These are phyloP conservation scores for Aphanomyces cochlioides DNA, from an alignment of 352 stramenopile species.

Conservation along the genomic window DNA sequence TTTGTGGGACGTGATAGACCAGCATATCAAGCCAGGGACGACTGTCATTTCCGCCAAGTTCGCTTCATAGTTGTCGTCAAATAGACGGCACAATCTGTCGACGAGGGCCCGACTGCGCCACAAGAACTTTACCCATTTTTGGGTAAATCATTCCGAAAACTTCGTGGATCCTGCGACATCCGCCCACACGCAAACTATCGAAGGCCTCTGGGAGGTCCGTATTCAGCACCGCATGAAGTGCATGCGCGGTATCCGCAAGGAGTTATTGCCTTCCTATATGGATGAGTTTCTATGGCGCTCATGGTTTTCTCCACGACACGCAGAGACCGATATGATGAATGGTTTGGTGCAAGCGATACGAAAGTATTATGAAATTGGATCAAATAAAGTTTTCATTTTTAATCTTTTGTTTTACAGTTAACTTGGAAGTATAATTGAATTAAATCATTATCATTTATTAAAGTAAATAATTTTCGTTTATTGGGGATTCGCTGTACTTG, in stretches of 20 bases:
- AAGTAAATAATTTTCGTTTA: no score
- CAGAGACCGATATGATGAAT: not conserved
- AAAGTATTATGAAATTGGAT: not conserved
- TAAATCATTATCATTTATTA: no score
- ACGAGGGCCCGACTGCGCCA: constrained; percentile 26
- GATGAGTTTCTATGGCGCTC: constrained; percentile 2
- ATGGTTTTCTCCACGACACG: not conserved
- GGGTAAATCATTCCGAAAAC: not conserved
- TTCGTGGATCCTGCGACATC: not conserved
- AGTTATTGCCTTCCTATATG: not conserved
- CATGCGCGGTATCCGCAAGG: not conserved
- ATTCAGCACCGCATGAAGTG: not conserved
- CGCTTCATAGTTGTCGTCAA: constrained; percentile 30
- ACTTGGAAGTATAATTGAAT: no score
- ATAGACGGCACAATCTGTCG: constrained; percentile 28
- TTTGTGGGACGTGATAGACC: not conserved
- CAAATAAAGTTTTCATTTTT: not conserved
- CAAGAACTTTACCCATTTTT: constrained; percentile 20
- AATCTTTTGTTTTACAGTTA: no score
- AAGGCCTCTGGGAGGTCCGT: not conserved
- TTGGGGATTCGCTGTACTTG: no score
- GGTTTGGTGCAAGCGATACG: not conserved
- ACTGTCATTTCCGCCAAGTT: constrained; percentile 34
- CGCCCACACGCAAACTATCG: not conserved
- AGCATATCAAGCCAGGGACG: not conserved